Base-by-base conservation (phyloP, 805 yeast species). In the Tetrapisispora fleetii region DNA sequence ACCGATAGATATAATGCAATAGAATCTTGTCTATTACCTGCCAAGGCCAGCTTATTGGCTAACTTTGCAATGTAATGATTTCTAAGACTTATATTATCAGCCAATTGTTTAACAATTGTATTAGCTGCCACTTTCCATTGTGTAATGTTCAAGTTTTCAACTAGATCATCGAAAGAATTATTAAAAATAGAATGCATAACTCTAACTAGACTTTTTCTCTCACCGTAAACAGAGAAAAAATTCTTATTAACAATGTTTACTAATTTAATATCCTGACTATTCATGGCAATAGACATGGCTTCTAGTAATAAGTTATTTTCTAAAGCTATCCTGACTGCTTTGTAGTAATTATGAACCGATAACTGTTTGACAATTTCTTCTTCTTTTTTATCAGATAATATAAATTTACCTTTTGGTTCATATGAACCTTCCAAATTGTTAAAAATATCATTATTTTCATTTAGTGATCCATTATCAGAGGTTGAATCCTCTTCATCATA, bases 91-190 rank as follows among this genome's bases (percentile, higher is more conserved):
- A 67, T 67, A 54, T 75, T 75, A 17, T 67, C 54, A 39, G 76
- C 63, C 57, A 75, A 83, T 21, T 52, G 51, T 2, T 86, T 75
- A 46, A 79, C 63, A 49, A 90, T 76, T n/a, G 87, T 75, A 38
- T 77, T 71, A 16, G 89, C 85, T 55, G 85, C 79, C 38, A 81
- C 82, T 57, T 80, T 83, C 99, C 99, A 93, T 54, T 85, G 81
- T 3, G 74, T 58, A 38, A 91, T 80, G 59, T 85, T 84, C 28
- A 85, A 84, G 61, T 89, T 82, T 43, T 76, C 74, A 33, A 89
- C 91, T 52, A 93, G 63, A 63, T 91, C 98, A 33, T 67, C 48
- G 72, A 76, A 69, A 52, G 78, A 70, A 36, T 70, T 70, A 32
- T 77, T 72, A 1, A 85, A 72, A 14, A 80, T 76, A 45, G 81